Evolutionary conservation across 305 asterid species (phyloP), one percentile per base, ranked within the genome.

Genomic region (Fraxinus velutina): DNA sequence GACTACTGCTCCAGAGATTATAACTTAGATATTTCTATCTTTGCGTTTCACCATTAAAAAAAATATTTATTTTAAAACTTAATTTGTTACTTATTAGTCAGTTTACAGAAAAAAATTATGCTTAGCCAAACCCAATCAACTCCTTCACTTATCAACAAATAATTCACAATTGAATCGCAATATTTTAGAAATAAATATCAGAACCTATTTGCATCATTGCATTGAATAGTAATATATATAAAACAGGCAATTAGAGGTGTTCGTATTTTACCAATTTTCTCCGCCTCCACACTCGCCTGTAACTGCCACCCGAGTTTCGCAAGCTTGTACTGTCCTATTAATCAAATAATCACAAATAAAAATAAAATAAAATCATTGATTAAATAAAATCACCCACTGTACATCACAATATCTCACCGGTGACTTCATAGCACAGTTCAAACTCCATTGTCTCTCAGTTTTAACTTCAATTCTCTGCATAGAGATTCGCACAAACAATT

Each of bases 221-320:
- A 42, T 42, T 42, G 52, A 42, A 10, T 13, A 9, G 15, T 42
- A 9, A 42, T 34, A 78, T 2, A 32, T 19, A 10, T 39, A 21
- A 32, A 22, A 36, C 2, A 24, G 73, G 2, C 9, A 60, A 29
- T 42, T 33, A 83, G 57, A 42, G 82, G 37, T 71, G 30, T 27
- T 74, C 8, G 42, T 32, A 13, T 2, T 42, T 42, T 68, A 96
- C 97, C 98, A 93, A 88, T 86, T 92, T 91, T 78, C 97, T 90
- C 76, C 98, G 88, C 92, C 98, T 92, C 98, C 97, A 94, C n/a
- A 92, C 88, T 42, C 83, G 78, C 85, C 97, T 88, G 80, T 82
- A 68, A 82, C 93, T 91, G 70, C 89, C 85, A 42, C 90, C 92
- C 36, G 91, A 87, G 73, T 85, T 81, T 50, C 87, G 79, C 15